A percentile compares a stretch with the other conserved stretches of the same genome.
phyloP scores from a whole-genome alignment of 176 grass and related monocot species.

The Oryza nivara region DNA sequence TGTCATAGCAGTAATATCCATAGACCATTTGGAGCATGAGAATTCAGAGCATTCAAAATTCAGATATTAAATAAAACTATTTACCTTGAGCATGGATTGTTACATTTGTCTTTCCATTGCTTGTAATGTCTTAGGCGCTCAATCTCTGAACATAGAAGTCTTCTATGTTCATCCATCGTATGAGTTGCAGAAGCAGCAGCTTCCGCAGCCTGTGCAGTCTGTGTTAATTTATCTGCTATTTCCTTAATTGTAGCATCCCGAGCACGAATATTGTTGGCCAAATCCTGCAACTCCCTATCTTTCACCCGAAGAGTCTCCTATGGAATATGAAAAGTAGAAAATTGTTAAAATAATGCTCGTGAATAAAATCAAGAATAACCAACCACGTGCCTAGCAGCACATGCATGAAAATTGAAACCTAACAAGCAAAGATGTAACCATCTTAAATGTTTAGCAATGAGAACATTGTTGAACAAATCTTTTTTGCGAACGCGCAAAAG shows the following conservation, averaged over 20 bases:
- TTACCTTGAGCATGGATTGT: slow-evolving; percentile 72
- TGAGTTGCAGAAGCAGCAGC: slow-evolving; percentile 79
- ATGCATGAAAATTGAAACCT: neutral
- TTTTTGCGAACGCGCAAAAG: too few relatives aligned
- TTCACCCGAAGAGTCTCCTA: slow-evolving; percentile 96
- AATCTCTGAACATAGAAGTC: slow-evolving; percentile 69
- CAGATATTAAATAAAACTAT: neutral
- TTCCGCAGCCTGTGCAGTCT: slow-evolving; percentile 85
- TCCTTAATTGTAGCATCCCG: slow-evolving; percentile 88
- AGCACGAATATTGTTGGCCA: slow-evolving; percentile 83
- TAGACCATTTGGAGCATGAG: slow-evolving; percentile 26
- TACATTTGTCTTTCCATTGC: slow-evolving; percentile 70
- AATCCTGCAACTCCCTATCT: slow-evolving; percentile 88
- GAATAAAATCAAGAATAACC: neutral
- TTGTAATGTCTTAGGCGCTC: slow-evolving; percentile 53
- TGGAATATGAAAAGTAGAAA: slow-evolving; percentile 24
- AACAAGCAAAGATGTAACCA: slow-evolving; percentile 20
- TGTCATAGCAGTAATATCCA: slow-evolving; percentile 60
- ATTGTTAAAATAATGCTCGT: neutral
- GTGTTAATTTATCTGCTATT: slow-evolving; percentile 87
- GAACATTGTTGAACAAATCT: too few relatives aligned
- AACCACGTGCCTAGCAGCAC: neutral
- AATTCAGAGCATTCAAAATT: slow-evolving; percentile 16
- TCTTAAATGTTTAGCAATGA: slow-evolving; percentile 15
- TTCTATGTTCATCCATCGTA: slow-evolving; percentile 77